phyloP scores from a whole-genome alignment of 2,329 filamentous ascomycete species.

The Colletotrichum sp. region DNA sequence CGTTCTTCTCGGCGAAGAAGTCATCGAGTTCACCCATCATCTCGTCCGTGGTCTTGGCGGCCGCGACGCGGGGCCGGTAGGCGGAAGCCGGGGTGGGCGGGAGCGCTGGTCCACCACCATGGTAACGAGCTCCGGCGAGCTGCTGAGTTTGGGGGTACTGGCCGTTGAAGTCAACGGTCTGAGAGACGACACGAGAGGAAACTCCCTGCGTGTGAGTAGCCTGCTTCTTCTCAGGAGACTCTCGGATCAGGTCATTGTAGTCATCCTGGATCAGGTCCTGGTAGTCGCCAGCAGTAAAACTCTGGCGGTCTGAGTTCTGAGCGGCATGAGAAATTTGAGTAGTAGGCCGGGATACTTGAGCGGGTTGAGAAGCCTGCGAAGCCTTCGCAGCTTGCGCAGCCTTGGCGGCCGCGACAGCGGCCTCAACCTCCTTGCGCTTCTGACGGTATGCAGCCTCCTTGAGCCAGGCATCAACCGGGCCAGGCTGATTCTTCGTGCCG shows the following conservation, averaged over 20 bases:
- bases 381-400: neutral
- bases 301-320: neutral
- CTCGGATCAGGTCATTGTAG: neutral
- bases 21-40: constrained; percentile 4
- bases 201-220: neutral
- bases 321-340: neutral
- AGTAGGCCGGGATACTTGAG: neutral
- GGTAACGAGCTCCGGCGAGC: neutral
- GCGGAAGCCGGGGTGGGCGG: constrained; percentile 6
- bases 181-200: neutral
- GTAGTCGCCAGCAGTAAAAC: constrained; percentile 4
- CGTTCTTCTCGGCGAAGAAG: constrained; percentile 12
- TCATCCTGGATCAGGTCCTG: constrained; percentile 6
- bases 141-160: neutral
- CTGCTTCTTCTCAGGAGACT: constrained; percentile 10
- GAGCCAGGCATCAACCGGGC: neutral
- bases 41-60: neutral
- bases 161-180: constrained; percentile 1
- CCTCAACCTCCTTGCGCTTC: neutral
- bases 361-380: neutral
- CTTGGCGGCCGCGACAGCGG: neutral
- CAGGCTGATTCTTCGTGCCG: neutral
- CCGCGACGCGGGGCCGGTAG: neutral
- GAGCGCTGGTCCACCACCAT: neutral
- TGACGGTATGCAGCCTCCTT: neutral